phyloP scores from a whole-genome alignment of 495 filamentous ascomycete genomes.

The Acidiella bohemica region DNA sequence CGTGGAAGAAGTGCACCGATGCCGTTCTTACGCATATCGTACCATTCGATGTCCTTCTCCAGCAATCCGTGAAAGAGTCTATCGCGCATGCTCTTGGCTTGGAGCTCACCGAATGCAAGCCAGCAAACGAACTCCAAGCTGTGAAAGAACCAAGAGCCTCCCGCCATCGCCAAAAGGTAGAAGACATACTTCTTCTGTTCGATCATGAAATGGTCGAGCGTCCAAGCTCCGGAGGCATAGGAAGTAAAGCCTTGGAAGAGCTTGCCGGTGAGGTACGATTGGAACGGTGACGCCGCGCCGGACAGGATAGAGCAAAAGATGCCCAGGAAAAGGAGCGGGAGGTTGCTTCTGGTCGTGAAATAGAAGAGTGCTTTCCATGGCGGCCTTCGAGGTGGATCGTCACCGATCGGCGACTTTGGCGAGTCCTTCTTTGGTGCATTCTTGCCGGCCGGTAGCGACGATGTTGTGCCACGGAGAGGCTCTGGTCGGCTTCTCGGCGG shows the following conservation, averaged over 20 bases:
- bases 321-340: conserved; percentile 38
- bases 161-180: conserved; percentile 46
- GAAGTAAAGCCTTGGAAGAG: conserved; percentile 59
- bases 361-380: conserved; percentile 46
- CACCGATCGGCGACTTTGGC: no score
- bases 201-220: conserved; percentile 36
- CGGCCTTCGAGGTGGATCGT: no score
- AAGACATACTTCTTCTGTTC: conserved; percentile 45
- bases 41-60: conserved; percentile 68
- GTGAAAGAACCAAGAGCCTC: conserved; percentile 49
- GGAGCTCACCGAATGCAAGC: conserved; percentile 66
- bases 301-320: conserved; percentile 44
- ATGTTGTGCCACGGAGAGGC: no score
- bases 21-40: conserved; percentile 58
- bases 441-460: no score
- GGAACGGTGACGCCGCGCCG: conserved; percentile 47
- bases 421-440: no score
- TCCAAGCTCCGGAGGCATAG: conserved; percentile 46
- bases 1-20: conserved; percentile 55
- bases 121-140: conserved; percentile 52
- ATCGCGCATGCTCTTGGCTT: conserved; percentile 51
- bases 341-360: conserved; percentile 55
- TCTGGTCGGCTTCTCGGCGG: no score
- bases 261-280: conserved; percentile 59
- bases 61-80: conserved; percentile 54